phyloP scores from a whole-genome alignment of 305 asterid species.

The Fraxinus xanthoxyloides region DNA sequence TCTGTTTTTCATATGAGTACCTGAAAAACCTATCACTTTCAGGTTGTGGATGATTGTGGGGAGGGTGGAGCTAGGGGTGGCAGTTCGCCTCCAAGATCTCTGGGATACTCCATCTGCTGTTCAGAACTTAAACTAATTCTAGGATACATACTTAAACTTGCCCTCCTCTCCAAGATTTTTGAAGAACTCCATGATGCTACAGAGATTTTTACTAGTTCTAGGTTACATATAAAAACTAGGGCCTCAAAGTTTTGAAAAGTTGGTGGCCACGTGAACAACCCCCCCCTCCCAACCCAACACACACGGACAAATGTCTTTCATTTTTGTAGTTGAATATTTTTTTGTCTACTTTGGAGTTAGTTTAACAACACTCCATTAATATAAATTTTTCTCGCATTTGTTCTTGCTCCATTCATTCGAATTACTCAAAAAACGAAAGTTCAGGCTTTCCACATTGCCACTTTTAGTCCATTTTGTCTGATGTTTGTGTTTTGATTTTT shows the following conservation, averaged over 20 bases:
- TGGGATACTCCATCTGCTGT: background rate
- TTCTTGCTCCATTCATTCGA: background rate
- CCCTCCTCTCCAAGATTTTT: background rate
- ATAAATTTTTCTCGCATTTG: background rate
- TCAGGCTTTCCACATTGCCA: background rate
- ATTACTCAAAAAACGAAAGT: background rate
- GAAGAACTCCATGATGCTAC: background rate
- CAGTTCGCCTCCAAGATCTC: background rate
- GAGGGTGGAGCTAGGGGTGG: background rate
- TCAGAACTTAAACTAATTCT: background rate
- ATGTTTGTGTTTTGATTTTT: background rate
- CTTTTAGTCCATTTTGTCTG: background rate
- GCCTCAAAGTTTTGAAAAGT: background rate
- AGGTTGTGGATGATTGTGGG: background rate
- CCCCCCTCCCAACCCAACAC: too few relatives aligned
- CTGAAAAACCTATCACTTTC: background rate
- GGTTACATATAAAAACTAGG: background rate
- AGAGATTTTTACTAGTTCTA: background rate
- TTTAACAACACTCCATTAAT: background rate
- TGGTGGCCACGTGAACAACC: background rate
- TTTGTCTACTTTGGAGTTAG: background rate
- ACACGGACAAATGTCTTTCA: background rate
- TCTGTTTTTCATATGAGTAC: background rate
- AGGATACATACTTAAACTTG: background rate
- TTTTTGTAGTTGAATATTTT: background rate